Conservation (phyloP, 1,284 basidiomycete species). For the Mycosarcoma mackinlayi region DNA sequence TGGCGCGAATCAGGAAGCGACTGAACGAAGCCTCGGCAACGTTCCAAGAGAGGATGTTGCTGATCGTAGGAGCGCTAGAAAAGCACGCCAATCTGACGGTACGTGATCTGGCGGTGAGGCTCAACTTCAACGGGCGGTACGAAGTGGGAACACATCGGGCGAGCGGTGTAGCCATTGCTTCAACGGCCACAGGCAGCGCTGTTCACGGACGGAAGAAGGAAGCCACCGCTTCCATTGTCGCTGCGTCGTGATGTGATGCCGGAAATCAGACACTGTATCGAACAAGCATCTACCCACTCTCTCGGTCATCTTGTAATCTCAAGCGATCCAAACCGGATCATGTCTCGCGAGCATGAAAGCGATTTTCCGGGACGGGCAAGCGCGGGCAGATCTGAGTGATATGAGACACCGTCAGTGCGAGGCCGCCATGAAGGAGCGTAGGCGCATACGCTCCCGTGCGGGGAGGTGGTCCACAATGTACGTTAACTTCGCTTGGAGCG, state of each 20-base stretch:
- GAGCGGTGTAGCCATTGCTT: slow-evolving; percentile 4
- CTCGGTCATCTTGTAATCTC: no score
- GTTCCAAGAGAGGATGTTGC: slow-evolving; percentile 60
- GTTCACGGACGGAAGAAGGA: slow-evolving; percentile 20
- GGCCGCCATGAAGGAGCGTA: no score
- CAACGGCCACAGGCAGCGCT: slow-evolving; percentile 9
- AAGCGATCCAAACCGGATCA: no score
- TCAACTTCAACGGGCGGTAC: slow-evolving; percentile 64
- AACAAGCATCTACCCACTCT: no score
- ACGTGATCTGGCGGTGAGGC: slow-evolving; percentile 52
- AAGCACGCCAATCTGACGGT: slow-evolving; percentile 65
- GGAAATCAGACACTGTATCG: not conserved
- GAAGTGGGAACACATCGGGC: slow-evolving; percentile 29
- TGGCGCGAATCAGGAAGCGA: slow-evolving; percentile 36
- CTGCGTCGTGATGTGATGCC: slow-evolving; percentile 13
- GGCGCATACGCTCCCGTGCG: no score
- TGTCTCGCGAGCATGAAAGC: no score
- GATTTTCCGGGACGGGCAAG: no score
- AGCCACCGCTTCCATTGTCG: slow-evolving; percentile 12
- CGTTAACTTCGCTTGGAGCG: no score
- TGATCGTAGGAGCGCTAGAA: slow-evolving; percentile 58
- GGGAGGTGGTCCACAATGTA: no score
- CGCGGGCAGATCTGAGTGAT: no score
- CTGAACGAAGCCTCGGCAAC: slow-evolving; percentile 35
- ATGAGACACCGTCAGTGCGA: no score